These are phyloP conservation scores for Nigrograna mackinnonii DNA, from an alignment of 2,329 filamentous ascomycete species.

Conservation along the genomic window DNA sequence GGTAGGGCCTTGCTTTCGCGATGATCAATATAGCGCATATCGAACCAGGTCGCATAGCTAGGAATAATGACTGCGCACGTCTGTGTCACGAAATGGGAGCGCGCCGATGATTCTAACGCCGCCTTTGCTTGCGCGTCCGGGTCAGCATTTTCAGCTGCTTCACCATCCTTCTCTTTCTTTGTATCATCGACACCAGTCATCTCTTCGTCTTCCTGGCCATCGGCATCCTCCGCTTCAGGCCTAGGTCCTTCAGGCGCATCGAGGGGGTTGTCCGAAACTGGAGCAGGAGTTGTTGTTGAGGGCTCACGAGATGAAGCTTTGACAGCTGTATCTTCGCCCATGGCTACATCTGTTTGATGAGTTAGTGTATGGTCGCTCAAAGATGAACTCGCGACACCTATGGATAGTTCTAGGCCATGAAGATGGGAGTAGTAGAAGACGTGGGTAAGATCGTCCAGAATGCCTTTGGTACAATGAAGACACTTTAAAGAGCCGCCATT, in stretches of 20 bases:
- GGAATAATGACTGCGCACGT: slow-evolving; percentile 95
- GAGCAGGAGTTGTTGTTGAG: slow-evolving; percentile 60
- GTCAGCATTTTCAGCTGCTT: slow-evolving; percentile 34
- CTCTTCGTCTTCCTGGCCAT: slow-evolving; percentile 73
- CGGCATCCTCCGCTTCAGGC: slow-evolving; percentile 58
- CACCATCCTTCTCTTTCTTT: slow-evolving; percentile 43
- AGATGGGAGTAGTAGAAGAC: too few species aligned
- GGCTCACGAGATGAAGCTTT: slow-evolving; percentile 57
- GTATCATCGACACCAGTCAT: slow-evolving; percentile 50
- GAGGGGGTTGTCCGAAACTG: slow-evolving; percentile 65
- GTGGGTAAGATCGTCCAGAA: too few species aligned
- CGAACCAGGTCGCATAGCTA: slow-evolving; percentile 98
- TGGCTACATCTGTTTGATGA: slow-evolving; percentile 4
- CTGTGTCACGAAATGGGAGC: slow-evolving; percentile 89
- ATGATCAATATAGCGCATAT: slow-evolving; percentile 90
- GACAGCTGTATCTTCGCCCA: slow-evolving; percentile 29
- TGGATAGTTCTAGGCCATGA: too few species aligned
- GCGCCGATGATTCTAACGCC: slow-evolving; percentile 80
- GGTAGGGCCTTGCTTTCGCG: slow-evolving; percentile 94
- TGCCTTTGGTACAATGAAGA: too few species aligned
- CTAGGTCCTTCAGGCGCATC: slow-evolving; percentile 69
- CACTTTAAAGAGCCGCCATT: too few species aligned
- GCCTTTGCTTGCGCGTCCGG: slow-evolving; percentile 72
- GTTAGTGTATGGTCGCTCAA: too few species aligned
- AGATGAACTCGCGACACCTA: too few species aligned